Conservation (phyloP, 1,139 yeast species). For the Diutina sp. region DNA sequence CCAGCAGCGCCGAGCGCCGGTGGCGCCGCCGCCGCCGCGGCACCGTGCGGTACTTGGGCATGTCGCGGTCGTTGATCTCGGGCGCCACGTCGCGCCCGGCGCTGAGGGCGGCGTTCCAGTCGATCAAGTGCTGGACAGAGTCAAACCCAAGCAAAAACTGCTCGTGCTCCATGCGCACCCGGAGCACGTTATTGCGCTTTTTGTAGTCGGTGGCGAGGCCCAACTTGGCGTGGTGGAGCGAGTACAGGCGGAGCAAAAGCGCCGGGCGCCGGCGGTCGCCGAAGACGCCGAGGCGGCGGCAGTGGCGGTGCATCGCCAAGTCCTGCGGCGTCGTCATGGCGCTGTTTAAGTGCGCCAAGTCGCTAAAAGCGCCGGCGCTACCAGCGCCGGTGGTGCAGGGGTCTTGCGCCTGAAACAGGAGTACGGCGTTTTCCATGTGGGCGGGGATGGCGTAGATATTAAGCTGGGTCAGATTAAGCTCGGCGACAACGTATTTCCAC, state of each 20-base stretch:
- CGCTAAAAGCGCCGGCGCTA: not conserved
- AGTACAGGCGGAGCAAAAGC: constrained; percentile 37
- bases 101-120: constrained; percentile 49
- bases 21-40: constrained; percentile 46
- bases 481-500: constrained; percentile 56
- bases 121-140: constrained; percentile 43
- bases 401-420: not conserved
- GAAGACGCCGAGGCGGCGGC: constrained; percentile 12
- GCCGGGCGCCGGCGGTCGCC: constrained; percentile 1
- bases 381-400: not conserved
- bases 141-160: constrained; percentile 50
- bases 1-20: not conserved
- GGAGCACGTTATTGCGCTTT: constrained; percentile 43
- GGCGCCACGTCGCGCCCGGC: constrained; percentile 55
- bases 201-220: constrained; percentile 63
- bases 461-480: constrained; percentile 62
- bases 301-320: constrained; percentile 21
- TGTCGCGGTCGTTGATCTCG: constrained; percentile 44
- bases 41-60: constrained; percentile 61
- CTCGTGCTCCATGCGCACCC: constrained; percentile 56
- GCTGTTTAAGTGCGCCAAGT: constrained; percentile 10
- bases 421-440: constrained; percentile 13
- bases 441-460: constrained; percentile 41
- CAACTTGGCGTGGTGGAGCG: constrained; percentile 55
- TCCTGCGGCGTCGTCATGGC: constrained; percentile 22